Base-by-base conservation (phyloP, 352 stramenopile genomes). In the Pythium phragmitis region DNA sequence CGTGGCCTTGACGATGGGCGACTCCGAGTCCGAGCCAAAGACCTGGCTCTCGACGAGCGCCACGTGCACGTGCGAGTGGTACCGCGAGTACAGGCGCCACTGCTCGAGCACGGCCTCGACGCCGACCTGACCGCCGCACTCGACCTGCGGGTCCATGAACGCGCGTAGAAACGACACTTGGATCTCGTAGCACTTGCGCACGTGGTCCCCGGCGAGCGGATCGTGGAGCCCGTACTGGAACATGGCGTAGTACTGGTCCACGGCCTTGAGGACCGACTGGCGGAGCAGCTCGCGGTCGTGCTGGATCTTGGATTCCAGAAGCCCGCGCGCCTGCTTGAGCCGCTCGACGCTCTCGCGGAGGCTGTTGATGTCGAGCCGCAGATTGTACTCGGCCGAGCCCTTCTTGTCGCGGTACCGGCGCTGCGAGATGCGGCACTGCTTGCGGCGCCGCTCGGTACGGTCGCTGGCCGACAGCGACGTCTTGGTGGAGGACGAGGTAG, bases 371-470 rank as follows among this genome's bases (percentile, higher is more conserved):
- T 90, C 79, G 36, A 89, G 66, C 21, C 74, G 70, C 26, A 90
- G 72, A 49, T 88, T 87, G 70, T 89, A 88, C 68, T 89, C 77
- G 33, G 62, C 59, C 49, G 82, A 89, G 28, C 68, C 71, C 50
- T 87, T 79, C 62, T 87, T 88, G 70, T 88, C 77, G 50, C 83
- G 77, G 66, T 92, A 89, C 28, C 80, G 73, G 7, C 80, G 75
- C 61, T 92, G 83, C 69, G 74, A 90, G 62, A 84, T 73, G 51
- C 83, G 80, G 61, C 80, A 85, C 65, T 92, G 80, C 30, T 71
- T 68, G 33, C 79, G 80, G 0, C 80, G 73, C 28, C 76, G 75
- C 34, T 80, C 79, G 8, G 69, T 70, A 16, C 74, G 70, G 30
- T 72, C 70, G 51, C 45, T 58, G 14, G 23, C 48, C 14, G 42